Base-by-base conservation (phyloP, 208 protist genomes). In the Trypanosoma congolense region DNA sequence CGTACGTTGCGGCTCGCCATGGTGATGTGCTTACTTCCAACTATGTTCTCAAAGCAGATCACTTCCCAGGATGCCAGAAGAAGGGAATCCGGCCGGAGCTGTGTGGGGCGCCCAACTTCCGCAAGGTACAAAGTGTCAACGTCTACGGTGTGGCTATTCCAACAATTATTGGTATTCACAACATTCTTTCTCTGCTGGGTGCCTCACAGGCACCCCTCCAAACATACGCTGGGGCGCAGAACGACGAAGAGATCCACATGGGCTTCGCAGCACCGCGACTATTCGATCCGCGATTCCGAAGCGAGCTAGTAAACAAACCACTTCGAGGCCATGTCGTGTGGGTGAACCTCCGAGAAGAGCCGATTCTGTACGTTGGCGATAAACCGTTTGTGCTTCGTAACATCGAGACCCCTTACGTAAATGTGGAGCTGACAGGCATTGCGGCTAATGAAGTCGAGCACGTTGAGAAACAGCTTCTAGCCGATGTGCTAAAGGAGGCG, bases 11-110 rank as follows among this genome's bases (percentile, higher is more conserved):
- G 14, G 69, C 77, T 31, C 80, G 83, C 63, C 73, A 53, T 29
- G 87, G 87, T 36, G 79, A 93, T 52, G 87, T 93, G 3, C 71
- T 93, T 3, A 93, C 83, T 28, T 80, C 83, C 4, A 93, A 93
- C 75, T 90, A 87, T 69, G 75, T 73, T 58, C 56, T 93, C 42
- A 93, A 93, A 69, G 87, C 87, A 14, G 87, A 93, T 42, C 87
- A 93, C 87, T 93, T 93, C 45, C 87, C 87, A 12, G 87, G 87
- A 21, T 90, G 83, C 51, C 80, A 90, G 59, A 90, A 91, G 78
- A 93, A 91, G 62, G 87, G 83, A 5, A 66, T 93, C 36, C 78
- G 74, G 14, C 87, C 87, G 1, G 75, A 73, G 22, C 28, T 93
- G 33, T 93, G 87, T 65, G 87, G 87, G 9, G 87, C 87, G 19